Evolutionary conservation across 2,329 filamentous ascomycete genomes (phyloP).

Genomic region (Colletotrichum tofieldiae): DNA sequence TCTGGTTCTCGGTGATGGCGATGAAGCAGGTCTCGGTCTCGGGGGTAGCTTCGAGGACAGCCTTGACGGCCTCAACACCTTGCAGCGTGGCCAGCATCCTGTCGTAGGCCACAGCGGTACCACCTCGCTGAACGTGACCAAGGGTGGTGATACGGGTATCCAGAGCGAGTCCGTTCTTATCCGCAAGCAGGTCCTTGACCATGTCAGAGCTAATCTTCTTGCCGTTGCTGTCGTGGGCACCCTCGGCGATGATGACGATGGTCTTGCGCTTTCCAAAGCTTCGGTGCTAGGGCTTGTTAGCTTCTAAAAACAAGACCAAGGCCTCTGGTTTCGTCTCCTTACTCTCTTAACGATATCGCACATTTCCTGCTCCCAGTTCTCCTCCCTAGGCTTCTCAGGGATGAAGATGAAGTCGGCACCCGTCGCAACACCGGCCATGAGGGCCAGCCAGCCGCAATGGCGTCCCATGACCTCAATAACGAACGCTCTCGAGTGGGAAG

Average conservation of each 20-base stretch:
- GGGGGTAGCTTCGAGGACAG: conserved; percentile 89
- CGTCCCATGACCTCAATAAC: conserved; percentile 99
- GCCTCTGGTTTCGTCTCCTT: conserved; percentile 45
- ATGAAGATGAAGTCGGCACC: conserved; percentile 98
- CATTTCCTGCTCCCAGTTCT: conserved; percentile 94
- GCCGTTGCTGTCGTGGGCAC: conserved; percentile 87
- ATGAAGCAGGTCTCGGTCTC: conserved; percentile 95
- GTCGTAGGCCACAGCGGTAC: conserved; percentile 93
- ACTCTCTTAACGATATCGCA: conserved; percentile 82
- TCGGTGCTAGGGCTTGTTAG: conserved; percentile 75
- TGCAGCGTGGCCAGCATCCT: conserved; percentile 93
- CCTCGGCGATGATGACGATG: conserved; percentile 97
- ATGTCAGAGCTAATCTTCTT: conserved; percentile 86
- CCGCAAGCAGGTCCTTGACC: conserved; percentile 91
- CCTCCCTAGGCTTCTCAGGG: conserved; percentile 89
- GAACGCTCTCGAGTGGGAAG: conserved; percentile 95
- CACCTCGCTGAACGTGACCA: conserved; percentile 97
- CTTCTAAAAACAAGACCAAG: background rate
- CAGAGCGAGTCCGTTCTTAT: conserved; percentile 81
- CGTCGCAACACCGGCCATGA: conserved; percentile 96
- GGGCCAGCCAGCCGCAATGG: conserved; percentile 96
- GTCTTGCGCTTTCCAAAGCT: conserved; percentile 94
- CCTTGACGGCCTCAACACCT: conserved; percentile 93
- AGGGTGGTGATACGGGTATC: conserved; percentile 96
- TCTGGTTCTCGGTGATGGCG: conserved; percentile 98